Evolutionary conservation across 2,329 filamentous ascomycete genomes (phyloP).

Genomic region (Bipolaris oryzae): DNA sequence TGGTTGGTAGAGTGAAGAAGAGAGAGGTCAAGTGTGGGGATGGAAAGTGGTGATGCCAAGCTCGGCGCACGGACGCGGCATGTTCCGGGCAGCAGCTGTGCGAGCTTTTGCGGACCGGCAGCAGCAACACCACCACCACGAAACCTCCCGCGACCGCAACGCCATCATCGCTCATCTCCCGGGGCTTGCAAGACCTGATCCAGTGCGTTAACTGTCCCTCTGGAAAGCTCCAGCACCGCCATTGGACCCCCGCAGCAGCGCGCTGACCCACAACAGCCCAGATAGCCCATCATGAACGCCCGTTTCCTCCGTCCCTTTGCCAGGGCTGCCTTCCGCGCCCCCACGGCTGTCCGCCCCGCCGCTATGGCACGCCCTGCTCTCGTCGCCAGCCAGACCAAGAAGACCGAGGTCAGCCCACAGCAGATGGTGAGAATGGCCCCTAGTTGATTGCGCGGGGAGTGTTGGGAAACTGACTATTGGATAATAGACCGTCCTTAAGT

Average conservation of each 20-base stretch:
- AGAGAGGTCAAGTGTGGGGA: neutral
- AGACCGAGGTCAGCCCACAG: constrained; percentile 40
- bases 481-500: constrained; percentile 47
- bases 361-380: constrained; percentile 46
- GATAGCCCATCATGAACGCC: constrained; percentile 51
- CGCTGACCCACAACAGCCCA: constrained; percentile 38
- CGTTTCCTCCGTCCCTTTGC: constrained; percentile 51
- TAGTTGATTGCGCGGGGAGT: no score
- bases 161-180: constrained; percentile 45
- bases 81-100: constrained; percentile 29
- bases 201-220: constrained; percentile 39
- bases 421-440: constrained; percentile 38
- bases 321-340: constrained; percentile 49
- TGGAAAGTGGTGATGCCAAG: constrained; percentile 17
- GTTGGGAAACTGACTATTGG: constrained; percentile 21
- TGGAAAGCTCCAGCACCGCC: constrained; percentile 23
- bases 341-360: constrained; percentile 42
- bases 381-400: constrained; percentile 45
- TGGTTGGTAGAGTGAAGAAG: neutral
- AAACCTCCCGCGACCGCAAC: constrained; percentile 34
- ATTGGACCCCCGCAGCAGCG: constrained; percentile 36
- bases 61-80: constrained; percentile 27
- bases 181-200: constrained; percentile 33
- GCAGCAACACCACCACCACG: constrained; percentile 25
- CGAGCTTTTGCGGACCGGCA: constrained; percentile 42